Percentiles rank a stretch among this genome's conserved stretches.
These are phyloP conservation scores for Chalciporus sphaerocephalus DNA, from an alignment of 768 basidiomycete species.

Conservation along the genomic window DNA sequence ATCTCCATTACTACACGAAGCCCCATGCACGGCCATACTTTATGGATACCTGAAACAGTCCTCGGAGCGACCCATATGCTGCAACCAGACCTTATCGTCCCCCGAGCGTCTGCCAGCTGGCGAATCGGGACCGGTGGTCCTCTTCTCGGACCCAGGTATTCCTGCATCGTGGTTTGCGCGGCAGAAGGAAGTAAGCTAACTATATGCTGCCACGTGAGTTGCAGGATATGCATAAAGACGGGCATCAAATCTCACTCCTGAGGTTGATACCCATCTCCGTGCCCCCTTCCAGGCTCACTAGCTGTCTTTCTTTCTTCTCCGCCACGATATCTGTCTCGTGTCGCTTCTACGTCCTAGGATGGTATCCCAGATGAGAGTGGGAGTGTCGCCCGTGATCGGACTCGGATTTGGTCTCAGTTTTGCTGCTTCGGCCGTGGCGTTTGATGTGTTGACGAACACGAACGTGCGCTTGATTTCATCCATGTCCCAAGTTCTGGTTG, in stretches of 20 bases:
- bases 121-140: conserved; percentile 17
- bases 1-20: not conserved
- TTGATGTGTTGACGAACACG: conserved; percentile 23
- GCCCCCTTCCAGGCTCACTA: too few species aligned
- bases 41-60: not conserved
- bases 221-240: conserved; percentile 13
- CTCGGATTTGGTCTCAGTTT: conserved; percentile 13
- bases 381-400: conserved; percentile 7
- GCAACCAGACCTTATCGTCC: not conserved
- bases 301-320: too few species aligned
- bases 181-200: conserved; percentile 9
- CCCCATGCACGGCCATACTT: not conserved
- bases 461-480: conserved; percentile 17
- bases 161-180: conserved; percentile 3
- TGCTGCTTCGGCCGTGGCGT: conserved; percentile 16
- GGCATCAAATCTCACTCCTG: not conserved
- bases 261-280: not conserved
- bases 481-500: not conserved
- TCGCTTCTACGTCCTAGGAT: conserved; percentile 3
- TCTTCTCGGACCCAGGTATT: not conserved
- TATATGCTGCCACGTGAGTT: conserved; percentile 12
- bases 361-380: not conserved
- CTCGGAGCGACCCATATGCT: not conserved
- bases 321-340: not conserved
- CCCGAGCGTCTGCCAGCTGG: conserved; percentile 7